These are phyloP conservation scores for Leishmania turanica DNA, from an alignment of 208 protist genomes.

Conservation along the genomic window DNA sequence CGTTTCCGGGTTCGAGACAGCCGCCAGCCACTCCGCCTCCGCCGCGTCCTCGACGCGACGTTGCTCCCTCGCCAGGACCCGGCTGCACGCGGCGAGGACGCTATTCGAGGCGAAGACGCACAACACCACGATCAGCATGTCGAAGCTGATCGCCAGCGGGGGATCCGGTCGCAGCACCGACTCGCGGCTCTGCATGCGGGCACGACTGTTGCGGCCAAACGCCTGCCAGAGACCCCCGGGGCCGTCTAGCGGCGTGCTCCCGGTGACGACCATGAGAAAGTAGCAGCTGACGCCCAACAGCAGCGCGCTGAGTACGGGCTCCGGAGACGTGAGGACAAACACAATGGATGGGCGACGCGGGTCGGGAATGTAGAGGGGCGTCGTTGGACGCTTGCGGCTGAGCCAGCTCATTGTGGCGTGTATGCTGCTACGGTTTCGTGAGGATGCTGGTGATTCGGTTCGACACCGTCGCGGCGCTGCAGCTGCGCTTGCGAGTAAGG, in stretches of 20 bases:
- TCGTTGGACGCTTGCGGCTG: slow-evolving; percentile 6
- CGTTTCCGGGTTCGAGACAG: slow-evolving; percentile 11
- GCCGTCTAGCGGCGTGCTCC: slow-evolving; percentile 13
- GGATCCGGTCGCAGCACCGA: slow-evolving; percentile 20
- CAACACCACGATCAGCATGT: slow-evolving; percentile 47
- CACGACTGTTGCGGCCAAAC: slow-evolving; percentile 26
- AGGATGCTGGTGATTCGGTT: background rate
- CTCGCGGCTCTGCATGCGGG: slow-evolving; percentile 30
- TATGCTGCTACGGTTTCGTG: background rate
- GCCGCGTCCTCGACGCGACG: slow-evolving; percentile 21
- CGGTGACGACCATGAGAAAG: slow-evolving; percentile 11
- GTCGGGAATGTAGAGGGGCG: slow-evolving; percentile 27
- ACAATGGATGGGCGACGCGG: slow-evolving; percentile 12
- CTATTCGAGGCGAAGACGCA: slow-evolving; percentile 36
- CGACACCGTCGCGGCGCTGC: background rate
- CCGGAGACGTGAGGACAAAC: slow-evolving; percentile 22
- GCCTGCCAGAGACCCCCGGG: slow-evolving; percentile 19
- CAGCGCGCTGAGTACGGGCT: slow-evolving; percentile 8
- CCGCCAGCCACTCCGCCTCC: slow-evolving; percentile 13
- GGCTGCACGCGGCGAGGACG: slow-evolving; percentile 39
- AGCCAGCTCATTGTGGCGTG: slow-evolving; percentile 3
- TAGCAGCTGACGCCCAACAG: slow-evolving; percentile 10
- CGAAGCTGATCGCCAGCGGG: slow-evolving; percentile 43
- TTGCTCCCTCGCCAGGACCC: slow-evolving; percentile 31
- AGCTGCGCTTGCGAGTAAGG: background rate